phyloP scores from a whole-genome alignment of 2,329 filamentous ascomycete genomes.

The Metarhizium brunneum region DNA sequence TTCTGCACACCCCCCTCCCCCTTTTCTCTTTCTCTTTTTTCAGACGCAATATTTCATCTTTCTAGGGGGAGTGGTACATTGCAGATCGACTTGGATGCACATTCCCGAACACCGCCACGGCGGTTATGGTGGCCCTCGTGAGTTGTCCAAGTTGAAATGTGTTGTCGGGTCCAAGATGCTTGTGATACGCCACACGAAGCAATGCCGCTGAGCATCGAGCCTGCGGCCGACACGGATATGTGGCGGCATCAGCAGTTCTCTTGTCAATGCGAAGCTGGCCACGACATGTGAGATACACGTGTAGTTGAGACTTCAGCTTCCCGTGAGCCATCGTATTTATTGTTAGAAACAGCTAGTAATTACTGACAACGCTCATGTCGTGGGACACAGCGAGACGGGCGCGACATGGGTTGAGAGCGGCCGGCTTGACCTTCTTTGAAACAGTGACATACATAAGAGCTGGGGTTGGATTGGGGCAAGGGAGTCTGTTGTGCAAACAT shows the following conservation, averaged over 20 bases:
- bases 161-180: not conserved
- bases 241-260: not conserved
- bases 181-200: not conserved
- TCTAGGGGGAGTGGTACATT: not conserved
- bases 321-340: not conserved
- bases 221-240: not conserved
- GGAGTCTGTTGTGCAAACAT: not conserved
- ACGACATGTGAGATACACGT: not conserved
- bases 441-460: not conserved
- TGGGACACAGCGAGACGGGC: too few species aligned
- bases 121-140: not conserved
- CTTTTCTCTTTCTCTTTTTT: not conserved
- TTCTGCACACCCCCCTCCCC: too few species aligned
- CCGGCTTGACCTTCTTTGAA: not conserved
- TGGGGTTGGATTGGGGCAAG: not conserved
- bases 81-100: not conserved
- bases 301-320: not conserved
- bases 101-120: not conserved
- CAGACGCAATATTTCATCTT: not conserved
- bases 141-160: not conserved
- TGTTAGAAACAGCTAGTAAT: not conserved
- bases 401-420: not conserved
- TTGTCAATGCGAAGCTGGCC: not conserved
- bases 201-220: not conserved
- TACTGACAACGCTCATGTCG: not conserved